phyloP scores from a whole-genome alignment of 2,329 filamentous ascomycete species.

The Fusarium tanahbumbuense region DNA sequence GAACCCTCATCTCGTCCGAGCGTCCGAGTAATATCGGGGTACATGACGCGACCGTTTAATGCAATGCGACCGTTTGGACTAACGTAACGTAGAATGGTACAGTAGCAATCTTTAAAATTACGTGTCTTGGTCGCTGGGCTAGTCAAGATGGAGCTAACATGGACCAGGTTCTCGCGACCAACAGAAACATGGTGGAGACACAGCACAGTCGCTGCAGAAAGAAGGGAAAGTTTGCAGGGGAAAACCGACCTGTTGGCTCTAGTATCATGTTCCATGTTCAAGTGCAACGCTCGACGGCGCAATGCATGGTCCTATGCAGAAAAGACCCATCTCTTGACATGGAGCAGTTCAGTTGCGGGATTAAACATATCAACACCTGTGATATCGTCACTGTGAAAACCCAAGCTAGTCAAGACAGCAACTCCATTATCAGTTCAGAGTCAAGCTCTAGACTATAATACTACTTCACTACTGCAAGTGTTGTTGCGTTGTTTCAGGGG shows the following conservation, averaged over 20 bases:
- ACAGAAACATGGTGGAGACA: not conserved
- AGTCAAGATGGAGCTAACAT: not conserved
- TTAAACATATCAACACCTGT: conserved; percentile 4
- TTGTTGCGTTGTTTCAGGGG: not conserved
- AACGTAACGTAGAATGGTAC: not conserved
- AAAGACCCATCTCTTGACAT: not conserved
- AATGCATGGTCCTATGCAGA: not conserved
- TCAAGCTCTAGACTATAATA: not conserved
- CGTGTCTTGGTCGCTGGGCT: not conserved
- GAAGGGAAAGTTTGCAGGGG: not conserved
- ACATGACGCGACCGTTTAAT: conserved; percentile 11
- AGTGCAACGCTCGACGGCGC: not conserved
- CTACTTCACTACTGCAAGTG: conserved; percentile 10
- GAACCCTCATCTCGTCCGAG: not conserved
- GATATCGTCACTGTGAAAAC: not conserved
- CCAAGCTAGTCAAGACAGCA: not conserved
- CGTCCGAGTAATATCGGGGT: not conserved
- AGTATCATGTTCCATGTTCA: not conserved
- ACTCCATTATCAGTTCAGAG: conserved; percentile 1
- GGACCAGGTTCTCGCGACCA: conserved; percentile 1
- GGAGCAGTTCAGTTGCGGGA: conserved; percentile 7
- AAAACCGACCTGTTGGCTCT: conserved; percentile 27
- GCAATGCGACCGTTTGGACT: not conserved
- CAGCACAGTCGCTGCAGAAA: not conserved
- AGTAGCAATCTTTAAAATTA: not conserved